Base-by-base conservation (phyloP, 2,329 filamentous ascomycete genomes). In the Alternaria dauci region DNA sequence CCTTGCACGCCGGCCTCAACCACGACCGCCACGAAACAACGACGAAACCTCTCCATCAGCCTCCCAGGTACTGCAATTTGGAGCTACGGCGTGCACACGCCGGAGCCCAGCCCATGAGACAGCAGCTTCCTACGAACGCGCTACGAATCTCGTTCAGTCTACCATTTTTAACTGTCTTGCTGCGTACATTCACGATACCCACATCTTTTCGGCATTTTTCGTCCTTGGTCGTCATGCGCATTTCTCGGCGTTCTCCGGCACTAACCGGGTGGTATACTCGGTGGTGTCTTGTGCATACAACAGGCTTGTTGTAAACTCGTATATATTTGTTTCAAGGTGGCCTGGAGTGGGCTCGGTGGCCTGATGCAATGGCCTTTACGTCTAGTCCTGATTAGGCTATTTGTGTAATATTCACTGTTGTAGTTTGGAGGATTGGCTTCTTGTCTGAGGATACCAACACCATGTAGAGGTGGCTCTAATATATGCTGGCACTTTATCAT, bases 31-130 rank as follows among this genome's bases (percentile, higher is more conserved):
- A 20, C 30, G 43, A 69, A 71, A 30, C 54, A 65, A 8, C 54
- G 63, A 42, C 69, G 70, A 30, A 72, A 72, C 59, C 61, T 73
- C 36, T 67, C 63, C 56, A 63, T 77, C 42, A 62, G 61, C 54
- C 66, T 76, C 20, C 62, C 66, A 8, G 74, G 76, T 18, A 65
- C 68, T 11, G 66, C 74, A 8, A 65, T 75, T 9, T 78, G 76
- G 76, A 65, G 58, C 44, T 59, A 74, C 51, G 77, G 77, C 20
- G 61, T 76, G 38, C 72, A 76, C 50, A 79, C 77, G n/a, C 77
- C 77, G 8, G 76, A 77, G 53, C 77, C 76, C n/a, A 79, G 76
- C 63, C 77, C 77, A 41, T 78, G 65, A 74, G 36, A 30, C 18
- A 23, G 44, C 30, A 39, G 30, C 50, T 23, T 46, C 23, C 30